Percentiles rank a stretch among this genome's conserved stretches.
phyloP scores from a whole-genome alignment of 208 protist species.

The Wallacemonas sp. region DNA sequence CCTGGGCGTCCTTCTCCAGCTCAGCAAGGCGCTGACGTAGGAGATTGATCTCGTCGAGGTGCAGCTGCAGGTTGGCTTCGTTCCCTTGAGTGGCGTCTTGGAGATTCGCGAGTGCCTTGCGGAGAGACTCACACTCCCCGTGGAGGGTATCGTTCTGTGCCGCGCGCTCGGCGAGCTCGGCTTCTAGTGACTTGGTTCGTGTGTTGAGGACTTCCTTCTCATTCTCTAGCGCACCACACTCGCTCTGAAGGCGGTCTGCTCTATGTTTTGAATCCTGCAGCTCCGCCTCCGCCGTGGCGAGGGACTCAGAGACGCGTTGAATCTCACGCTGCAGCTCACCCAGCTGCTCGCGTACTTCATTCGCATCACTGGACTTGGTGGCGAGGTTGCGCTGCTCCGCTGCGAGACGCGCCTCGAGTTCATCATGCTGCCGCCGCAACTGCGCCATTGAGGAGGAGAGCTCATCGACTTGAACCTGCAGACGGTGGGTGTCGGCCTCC shows the following conservation, averaged over 20 bases:
- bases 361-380: conserved; percentile 5
- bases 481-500: conserved; percentile 9
- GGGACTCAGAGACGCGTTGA: neutral
- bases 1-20: conserved; percentile 2
- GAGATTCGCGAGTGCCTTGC: neutral
- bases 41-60: neutral
- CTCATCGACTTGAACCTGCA: conserved; percentile 11
- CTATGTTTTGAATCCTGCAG: neutral
- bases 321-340: neutral
- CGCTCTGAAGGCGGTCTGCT: neutral
- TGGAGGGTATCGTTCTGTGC: neutral
- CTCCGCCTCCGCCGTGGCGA: neutral
- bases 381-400: conserved; percentile 4
- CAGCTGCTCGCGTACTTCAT: neutral
- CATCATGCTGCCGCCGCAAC: neutral
- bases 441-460: conserved; percentile 2
- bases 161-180: neutral
- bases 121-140: neutral
- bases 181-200: neutral
- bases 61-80: conserved; percentile 17
- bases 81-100: conserved; percentile 11
- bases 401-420: neutral
- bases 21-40: conserved; percentile 1
- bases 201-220: neutral
- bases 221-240: neutral